Conservation (phyloP, 306 rosid genomes). For the Prunus davidiana region DNA sequence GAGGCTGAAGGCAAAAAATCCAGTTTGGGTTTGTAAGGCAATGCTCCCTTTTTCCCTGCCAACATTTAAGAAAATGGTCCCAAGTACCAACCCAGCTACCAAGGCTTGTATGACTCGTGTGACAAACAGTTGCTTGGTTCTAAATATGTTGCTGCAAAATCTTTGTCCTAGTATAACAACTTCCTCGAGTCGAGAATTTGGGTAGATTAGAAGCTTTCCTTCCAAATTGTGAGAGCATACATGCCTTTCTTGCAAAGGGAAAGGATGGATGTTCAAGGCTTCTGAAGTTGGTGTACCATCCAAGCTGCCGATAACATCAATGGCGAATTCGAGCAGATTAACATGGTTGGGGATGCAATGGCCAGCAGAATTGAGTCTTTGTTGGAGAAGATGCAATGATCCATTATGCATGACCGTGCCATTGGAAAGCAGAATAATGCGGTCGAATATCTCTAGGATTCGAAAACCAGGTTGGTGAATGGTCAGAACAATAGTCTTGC, state of each 20-base stretch:
- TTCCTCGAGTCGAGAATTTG: conserved; percentile 56
- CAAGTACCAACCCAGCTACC: conserved; percentile 46
- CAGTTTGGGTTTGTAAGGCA: conserved; percentile 42
- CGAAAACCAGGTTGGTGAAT: conserved; percentile 96
- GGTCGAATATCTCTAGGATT: conserved; percentile 67
- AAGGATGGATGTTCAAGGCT: conserved; percentile 34
- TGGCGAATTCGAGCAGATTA: conserved; percentile 77
- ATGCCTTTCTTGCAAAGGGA: conserved; percentile 17
- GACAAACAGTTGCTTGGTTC: conserved; percentile 75
- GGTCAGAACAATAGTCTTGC: conserved; percentile 76
- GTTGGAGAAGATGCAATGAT: conserved; percentile 63
- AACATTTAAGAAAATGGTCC: conserved; percentile 44
- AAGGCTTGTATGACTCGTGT: conserved; percentile 51
- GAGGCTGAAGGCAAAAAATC: conserved; percentile 60
- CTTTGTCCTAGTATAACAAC: conserved; percentile 72
- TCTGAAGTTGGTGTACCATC: conserved; percentile 49
- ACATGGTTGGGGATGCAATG: conserved; percentile 71
- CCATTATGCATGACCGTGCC: conserved; percentile 80
- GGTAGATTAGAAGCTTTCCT: conserved; percentile 42
- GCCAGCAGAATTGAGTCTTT: conserved; percentile 54
- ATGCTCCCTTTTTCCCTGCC: conserved; percentile 31
- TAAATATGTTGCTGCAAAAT: conserved; percentile 76
- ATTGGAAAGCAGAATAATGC: conserved; percentile 62
- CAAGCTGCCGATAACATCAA: conserved; percentile 72
- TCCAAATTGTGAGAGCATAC: conserved; percentile 20